Percentiles rank a stretch among this genome's conserved stretches.
phyloP scores from a whole-genome alignment of 140 eudicot genomes.

The Oenanthe javanica region DNA sequence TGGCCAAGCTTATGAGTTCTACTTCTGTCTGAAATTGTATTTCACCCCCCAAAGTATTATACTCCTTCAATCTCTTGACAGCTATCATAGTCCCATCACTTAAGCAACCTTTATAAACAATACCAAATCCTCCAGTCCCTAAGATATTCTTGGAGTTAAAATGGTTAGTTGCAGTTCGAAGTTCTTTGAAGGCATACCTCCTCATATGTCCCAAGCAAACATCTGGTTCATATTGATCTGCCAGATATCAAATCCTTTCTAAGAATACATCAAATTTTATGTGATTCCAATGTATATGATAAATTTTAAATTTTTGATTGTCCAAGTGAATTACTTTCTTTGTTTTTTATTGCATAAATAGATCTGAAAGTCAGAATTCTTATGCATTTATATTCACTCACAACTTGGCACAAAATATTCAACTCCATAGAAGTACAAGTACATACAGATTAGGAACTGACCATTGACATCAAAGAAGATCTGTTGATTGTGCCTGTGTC shows the following conservation, averaged over 20 bases:
- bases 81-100: slow-evolving; percentile 72
- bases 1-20: slow-evolving; percentile 78
- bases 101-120: slow-evolving; percentile 63
- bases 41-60: slow-evolving; percentile 62
- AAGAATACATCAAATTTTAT: not conserved
- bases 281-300: not conserved
- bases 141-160: slow-evolving; percentile 65
- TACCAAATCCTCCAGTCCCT: slow-evolving; percentile 79
- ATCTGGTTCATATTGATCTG: slow-evolving; percentile 89
- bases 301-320: not conserved
- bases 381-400: not conserved
- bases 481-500: slow-evolving; percentile 72
- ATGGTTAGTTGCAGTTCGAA: slow-evolving; percentile 68
- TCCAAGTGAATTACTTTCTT: not conserved
- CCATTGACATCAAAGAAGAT: slow-evolving; percentile 93
- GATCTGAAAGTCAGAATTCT: not conserved
- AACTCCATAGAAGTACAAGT: not conserved
- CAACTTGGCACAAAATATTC: not conserved
- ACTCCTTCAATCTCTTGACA: slow-evolving; percentile 75
- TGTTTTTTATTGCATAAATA: not conserved
- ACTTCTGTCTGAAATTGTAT: slow-evolving; percentile 84
- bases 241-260: slow-evolving; percentile 7
- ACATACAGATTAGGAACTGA: slow-evolving; percentile 25
- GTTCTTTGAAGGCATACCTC: slow-evolving; percentile 71
- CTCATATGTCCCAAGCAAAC: slow-evolving; percentile 82